Base-by-base conservation (phyloP, 495 filamentous ascomycete species). In the Talaromyces thailandensis region DNA sequence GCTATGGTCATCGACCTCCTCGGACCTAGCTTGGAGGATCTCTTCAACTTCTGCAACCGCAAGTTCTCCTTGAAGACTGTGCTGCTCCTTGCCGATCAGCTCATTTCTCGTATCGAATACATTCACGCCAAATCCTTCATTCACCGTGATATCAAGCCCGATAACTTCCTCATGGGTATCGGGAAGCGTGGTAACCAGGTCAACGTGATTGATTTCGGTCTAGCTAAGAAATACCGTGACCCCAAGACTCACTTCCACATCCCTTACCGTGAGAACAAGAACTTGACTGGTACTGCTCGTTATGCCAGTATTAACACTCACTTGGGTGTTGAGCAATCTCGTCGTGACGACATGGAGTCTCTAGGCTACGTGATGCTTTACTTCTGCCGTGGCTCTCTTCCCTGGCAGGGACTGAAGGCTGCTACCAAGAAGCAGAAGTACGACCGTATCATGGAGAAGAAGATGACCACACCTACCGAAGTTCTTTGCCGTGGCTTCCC, bases 21-120 rank as follows among this genome's bases (percentile, higher is more conserved):
- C 43, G 95, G 95, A 58, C 95, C 95, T 63, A 96, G 91, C 73
- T 81, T 99, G 81, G 95, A 99, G 78, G 95, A 99, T 73, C 82
- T 99, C n/a, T 99, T 99, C 92, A 99, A 99, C 85, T 99, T 99
- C 76, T 99, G 95, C 87, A 99, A 98, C 85, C 88, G 95, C 73
- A 99, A 99, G 75, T 99, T 98, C 83, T 96, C 94, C 9, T 79
- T 99, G 66, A 99, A 99, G 88, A 99, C 95, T n/a, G 95, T 99
- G 45, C 80, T 99, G 16, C 86, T 99, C 9, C 86, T 99, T 58
- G 95, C 95, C 70, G 95, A 99, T 71, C 95, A 99, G 80, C 86
- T 99, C 75, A 98, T 98, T 71, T 98, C 94, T 62, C 93, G 95
- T 64, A 98, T 99, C 74, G 95, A 99, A 77, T 99, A 99, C 81